phyloP scores from a whole-genome alignment of 2,329 filamentous ascomycete species.

The Verticillium nubilum region DNA sequence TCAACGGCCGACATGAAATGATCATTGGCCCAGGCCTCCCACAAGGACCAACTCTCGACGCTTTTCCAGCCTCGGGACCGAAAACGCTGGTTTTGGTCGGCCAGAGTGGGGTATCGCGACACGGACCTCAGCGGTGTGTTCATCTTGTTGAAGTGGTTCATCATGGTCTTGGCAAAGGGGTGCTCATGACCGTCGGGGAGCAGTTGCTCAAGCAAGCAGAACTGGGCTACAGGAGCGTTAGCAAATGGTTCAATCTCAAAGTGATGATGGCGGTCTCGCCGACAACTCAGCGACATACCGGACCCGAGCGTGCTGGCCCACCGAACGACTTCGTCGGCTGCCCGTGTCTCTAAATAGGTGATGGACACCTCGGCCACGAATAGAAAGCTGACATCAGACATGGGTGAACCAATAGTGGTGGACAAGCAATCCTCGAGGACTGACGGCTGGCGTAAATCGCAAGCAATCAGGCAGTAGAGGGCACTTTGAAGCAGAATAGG shows the following conservation, averaged over 20 bases:
- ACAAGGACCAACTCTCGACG: constrained; percentile 63
- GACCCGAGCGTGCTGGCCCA: constrained; percentile 71
- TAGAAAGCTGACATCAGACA: constrained; percentile 55
- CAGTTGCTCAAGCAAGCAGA: constrained; percentile 83
- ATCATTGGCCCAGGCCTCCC: constrained; percentile 74
- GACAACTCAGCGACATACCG: constrained; percentile 40
- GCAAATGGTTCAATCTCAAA: constrained; percentile 13
- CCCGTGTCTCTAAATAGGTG: constrained; percentile 76
- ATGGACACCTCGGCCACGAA: constrained; percentile 88
- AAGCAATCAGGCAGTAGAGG: constrained; percentile 74
- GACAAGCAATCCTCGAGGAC: constrained; percentile 56
- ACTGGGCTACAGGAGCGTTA: constrained; percentile 50
- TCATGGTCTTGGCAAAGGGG: constrained; percentile 84
- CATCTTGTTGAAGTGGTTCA: constrained; percentile 75
- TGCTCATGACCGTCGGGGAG: constrained; percentile 72
- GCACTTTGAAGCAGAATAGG: constrained; percentile 58
- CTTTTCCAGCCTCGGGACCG: constrained; percentile 59
- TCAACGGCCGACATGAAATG: constrained; percentile 57
- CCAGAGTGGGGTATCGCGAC: constrained; percentile 59
- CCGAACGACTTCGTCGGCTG: constrained; percentile 66
- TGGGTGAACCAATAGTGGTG: constrained; percentile 45
- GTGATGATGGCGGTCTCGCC: not conserved
- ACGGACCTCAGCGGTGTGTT: constrained; percentile 74
- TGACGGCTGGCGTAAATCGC: constrained; percentile 66
- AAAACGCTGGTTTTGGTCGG: constrained; percentile 67